phyloP scores from a whole-genome alignment of 768 basidiomycete species.

The Pleurotus tuber-regium region DNA sequence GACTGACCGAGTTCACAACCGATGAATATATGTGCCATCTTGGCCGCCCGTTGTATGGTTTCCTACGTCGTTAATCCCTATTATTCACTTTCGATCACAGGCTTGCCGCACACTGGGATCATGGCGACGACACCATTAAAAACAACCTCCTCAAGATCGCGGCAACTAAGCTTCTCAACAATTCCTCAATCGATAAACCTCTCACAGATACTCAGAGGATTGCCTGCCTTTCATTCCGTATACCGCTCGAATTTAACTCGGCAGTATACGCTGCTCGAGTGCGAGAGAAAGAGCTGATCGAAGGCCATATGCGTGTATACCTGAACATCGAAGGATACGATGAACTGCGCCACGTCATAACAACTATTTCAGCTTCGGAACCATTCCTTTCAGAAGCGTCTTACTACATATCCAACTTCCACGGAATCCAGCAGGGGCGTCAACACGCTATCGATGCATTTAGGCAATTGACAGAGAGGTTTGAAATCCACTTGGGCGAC shows the following conservation, averaged over 20 bases:
- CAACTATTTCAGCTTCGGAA: constrained; percentile 23
- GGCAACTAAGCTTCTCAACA: constrained; percentile 12
- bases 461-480: constrained; percentile 13
- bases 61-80: background rate
- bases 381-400: constrained; percentile 27
- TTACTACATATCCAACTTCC: constrained; percentile 28
- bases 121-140: constrained; percentile 4
- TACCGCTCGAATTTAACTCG: constrained; percentile 27
- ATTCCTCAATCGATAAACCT: constrained; percentile 3
- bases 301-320: constrained; percentile 29
- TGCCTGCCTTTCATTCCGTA: constrained; percentile 22
- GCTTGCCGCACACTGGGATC: background rate
- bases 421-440: constrained; percentile 12
- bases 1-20: constrained; percentile 16
- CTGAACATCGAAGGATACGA: constrained; percentile 17
- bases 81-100: background rate
- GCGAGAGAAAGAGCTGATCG: constrained; percentile 25
- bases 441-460: constrained; percentile 13
- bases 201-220: constrained; percentile 14
- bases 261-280: constrained; percentile 12
- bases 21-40: constrained; percentile 15
- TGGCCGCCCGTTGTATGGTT: constrained; percentile 27
- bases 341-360: constrained; percentile 19
- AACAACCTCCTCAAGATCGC: constrained; percentile 15
- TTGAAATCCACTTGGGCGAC: constrained; percentile 20